These are phyloP conservation scores for Coemansia aciculifera DNA, from an alignment of 192 early-diverging fungal species.

Conservation along the genomic window DNA sequence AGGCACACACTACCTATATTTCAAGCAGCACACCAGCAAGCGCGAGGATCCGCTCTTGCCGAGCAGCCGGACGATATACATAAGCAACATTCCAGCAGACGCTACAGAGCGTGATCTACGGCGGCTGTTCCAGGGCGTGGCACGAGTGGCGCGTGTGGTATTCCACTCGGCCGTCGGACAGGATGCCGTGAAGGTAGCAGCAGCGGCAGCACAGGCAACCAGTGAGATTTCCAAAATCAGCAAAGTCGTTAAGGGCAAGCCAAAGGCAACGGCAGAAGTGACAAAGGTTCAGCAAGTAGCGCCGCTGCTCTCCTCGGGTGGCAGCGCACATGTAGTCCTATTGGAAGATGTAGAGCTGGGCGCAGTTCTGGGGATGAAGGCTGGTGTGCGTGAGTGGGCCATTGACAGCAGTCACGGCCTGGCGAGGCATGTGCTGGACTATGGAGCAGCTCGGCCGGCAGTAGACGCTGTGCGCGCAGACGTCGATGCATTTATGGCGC, in stretches of 20 bases:
- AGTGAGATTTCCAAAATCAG: slow-evolving; percentile 36
- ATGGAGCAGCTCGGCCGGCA: slow-evolving; percentile 45
- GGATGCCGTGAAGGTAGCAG: slow-evolving; percentile 21
- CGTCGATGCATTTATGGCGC: slow-evolving; percentile 73
- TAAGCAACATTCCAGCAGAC: slow-evolving; percentile 70
- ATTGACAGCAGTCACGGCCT: slow-evolving; percentile 28
- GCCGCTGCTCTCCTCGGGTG: slow-evolving; percentile 56
- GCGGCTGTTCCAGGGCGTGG: slow-evolving; percentile 62
- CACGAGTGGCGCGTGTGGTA: slow-evolving; percentile 56
- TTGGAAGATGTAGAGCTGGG: slow-evolving; percentile 64
- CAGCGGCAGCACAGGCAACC: slow-evolving; percentile 34
- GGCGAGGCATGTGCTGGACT: slow-evolving; percentile 42
- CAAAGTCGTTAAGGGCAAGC: slow-evolving; percentile 28
- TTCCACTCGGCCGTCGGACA: slow-evolving; percentile 56
- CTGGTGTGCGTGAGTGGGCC: slow-evolving; percentile 43
- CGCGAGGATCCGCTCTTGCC: slow-evolving; percentile 55
- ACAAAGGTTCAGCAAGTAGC: slow-evolving; percentile 32
- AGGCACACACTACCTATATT: slow-evolving; percentile 57
- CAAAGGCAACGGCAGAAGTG: slow-evolving; percentile 25
- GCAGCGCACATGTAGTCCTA: slow-evolving; percentile 72
- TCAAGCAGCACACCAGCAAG: slow-evolving; percentile 56
- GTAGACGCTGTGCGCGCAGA: slow-evolving; percentile 57
- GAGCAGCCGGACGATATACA: slow-evolving; percentile 63
- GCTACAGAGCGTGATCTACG: slow-evolving; percentile 65
- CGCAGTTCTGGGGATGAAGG: slow-evolving; percentile 64